Percentiles rank a stretch among this genome's conserved stretches.
These are phyloP conservation scores for Porphyridium purpureum DNA, from an alignment of 23 red algal genomes.

Conservation along the genomic window DNA sequence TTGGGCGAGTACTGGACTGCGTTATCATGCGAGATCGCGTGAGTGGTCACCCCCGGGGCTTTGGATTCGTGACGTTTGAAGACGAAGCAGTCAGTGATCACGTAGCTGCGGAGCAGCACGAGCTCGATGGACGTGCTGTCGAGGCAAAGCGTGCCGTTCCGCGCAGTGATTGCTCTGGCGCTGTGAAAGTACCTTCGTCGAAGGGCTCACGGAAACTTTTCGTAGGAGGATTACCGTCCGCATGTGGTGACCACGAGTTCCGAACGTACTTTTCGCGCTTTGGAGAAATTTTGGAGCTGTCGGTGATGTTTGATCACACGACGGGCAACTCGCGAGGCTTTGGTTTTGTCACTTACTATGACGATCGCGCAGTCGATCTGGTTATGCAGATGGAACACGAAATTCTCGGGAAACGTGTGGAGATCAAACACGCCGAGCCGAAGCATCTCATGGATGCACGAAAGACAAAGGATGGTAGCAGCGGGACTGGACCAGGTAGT, in stretches of 20 bases:
- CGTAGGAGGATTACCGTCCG: conserved; percentile 73
- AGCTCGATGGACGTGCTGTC: conserved; percentile 79
- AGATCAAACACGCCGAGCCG: conserved; percentile 65
- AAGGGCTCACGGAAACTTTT: conserved; percentile 42
- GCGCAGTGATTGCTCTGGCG: conserved; percentile 22
- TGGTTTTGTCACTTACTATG: conserved; percentile 80
- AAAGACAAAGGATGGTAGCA: too few species aligned
- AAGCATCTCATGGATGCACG: conserved; percentile 27
- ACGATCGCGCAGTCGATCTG: conserved; percentile 33
- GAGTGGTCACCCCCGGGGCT: conserved; percentile 88
- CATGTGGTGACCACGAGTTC: conserved; percentile 59
- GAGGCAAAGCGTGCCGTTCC: conserved; percentile 91
- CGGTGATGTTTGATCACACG: conserved; percentile 90
- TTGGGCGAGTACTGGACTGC: conserved; percentile 50
- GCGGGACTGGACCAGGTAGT: too few species aligned
- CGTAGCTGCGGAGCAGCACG: conserved; percentile 66
- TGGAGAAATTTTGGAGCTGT: conserved; percentile 55
- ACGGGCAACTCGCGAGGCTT: conserved; percentile 84
- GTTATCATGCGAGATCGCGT: conserved; percentile 86
- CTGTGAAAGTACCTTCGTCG: not conserved
- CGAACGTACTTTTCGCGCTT: conserved; percentile 56
- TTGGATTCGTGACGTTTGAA: conserved; percentile 87
- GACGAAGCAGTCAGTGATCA: conserved; percentile 45
- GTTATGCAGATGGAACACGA: conserved; percentile 44
- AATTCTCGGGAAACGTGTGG: conserved; percentile 63